Percentiles rank a stretch among this genome's conserved stretches.
phyloP scores from a whole-genome alignment of 2,329 filamentous ascomycete species.

The Aspergillus carbonarius region DNA sequence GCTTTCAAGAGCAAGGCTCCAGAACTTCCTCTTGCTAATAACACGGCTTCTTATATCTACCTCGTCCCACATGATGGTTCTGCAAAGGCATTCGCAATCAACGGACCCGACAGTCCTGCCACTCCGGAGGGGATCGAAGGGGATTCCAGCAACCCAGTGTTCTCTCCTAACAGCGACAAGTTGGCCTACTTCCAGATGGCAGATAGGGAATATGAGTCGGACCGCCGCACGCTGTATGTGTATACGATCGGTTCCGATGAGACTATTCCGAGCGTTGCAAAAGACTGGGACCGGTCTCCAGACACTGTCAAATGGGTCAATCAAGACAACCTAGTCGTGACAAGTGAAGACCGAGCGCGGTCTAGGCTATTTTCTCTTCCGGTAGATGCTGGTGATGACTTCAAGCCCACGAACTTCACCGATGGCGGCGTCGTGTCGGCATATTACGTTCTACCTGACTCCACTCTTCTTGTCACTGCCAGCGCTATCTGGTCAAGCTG shows the following conservation, averaged over 20 bases:
- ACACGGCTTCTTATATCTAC: conserved; percentile 82
- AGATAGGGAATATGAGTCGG: conserved; percentile 73
- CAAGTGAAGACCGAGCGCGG: conserved; percentile 68
- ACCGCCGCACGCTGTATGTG: conserved; percentile 58
- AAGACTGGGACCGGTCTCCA: conserved; percentile 55
- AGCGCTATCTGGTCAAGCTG: conserved; percentile 38
- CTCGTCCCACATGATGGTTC: conserved; percentile 66
- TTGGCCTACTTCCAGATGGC: conserved; percentile 80
- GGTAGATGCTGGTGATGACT: conserved; percentile 31
- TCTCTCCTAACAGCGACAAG: conserved; percentile 69
- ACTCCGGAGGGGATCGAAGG: conserved; percentile 56
- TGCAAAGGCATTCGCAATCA: conserved; percentile 49
- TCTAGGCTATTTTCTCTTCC: conserved; percentile 42
- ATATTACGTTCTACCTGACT: conserved; percentile 31
- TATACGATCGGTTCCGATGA: conserved; percentile 35
- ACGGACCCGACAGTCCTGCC: conserved; percentile 33
- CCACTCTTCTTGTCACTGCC: conserved; percentile 34
- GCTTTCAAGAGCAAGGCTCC: conserved; percentile 46
- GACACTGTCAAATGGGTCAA: conserved; percentile 52
- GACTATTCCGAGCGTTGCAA: conserved; percentile 40
- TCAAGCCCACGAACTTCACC: conserved; percentile 39
- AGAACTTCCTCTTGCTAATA: conserved; percentile 50
- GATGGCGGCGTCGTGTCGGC: conserved; percentile 31
- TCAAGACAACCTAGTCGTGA: conserved; percentile 66
- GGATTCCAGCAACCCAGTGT: conserved; percentile 64